Evolutionary conservation across 805 yeast species (phyloP), one percentile per base, ranked within the genome.

Genomic region (Alloascoidea africana): DNA sequence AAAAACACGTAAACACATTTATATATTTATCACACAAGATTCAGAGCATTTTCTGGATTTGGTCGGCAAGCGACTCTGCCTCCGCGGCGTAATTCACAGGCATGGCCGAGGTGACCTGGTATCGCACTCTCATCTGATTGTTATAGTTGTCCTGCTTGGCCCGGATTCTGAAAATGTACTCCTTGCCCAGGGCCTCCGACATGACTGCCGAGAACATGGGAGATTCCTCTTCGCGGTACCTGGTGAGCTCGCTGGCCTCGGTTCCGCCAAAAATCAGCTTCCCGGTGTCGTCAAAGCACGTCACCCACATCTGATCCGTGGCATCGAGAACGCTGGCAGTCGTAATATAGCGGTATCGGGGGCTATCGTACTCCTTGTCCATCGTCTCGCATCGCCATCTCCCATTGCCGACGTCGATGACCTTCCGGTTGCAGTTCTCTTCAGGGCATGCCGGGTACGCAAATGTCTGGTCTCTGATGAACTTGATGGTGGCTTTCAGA

Each of bases 311-410:
- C 54, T 81, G 86, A 15, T 87, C 93, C 3, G 93, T 69, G 46
- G 66, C 64, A 56, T 91, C 98, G 50, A 76, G 66, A n/a, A 86
- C 69, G 2, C 84, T 72, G 35, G 75, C 55, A n/a, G 79, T 76
- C 47, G 89, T 56, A 38, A 86, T 75, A 48, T 82, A 91, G 55
- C 97, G 71, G 61, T 82, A 76, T 36, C 67, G 62, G 14, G 97
- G 96, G 35, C 65, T 67, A 2, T 68, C 64, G 51, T 72, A 77
- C 43, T 70, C 70, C 39, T 70, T 63, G 49, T 83, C 78, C 67
- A 97, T 87, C 55, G 79, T 80, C 54, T 87, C 97, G 64, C 98
- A 91, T 56, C 94, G 73, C 94, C 94, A 87, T 14, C 76, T 64
- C 11, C 80, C 84, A 50, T 73, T 78, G 19, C 72, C 65, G 39